A percentile compares a stretch with the other conserved stretches of the same genome.
Conservation (phyloP, 495 filamentous ascomycete species). For the Penicilliopsis zonata region DNA sequence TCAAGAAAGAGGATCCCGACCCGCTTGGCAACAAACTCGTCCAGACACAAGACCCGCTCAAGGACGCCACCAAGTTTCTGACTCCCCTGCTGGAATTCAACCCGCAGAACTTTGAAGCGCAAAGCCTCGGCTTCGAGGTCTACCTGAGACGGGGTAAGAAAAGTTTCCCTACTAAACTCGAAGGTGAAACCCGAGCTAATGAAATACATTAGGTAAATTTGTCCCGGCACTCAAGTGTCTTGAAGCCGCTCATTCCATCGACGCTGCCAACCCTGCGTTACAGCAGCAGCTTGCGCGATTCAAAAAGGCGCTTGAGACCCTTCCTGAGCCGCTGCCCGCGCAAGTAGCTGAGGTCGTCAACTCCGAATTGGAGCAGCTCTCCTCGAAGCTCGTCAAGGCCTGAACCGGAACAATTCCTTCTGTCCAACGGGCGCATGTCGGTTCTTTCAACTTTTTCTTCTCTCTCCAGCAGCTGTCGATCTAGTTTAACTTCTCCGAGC, state of each 20-base stretch:
- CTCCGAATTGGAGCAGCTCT: slow-evolving; percentile 45
- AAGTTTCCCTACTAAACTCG: not conserved
- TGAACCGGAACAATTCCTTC: slow-evolving; percentile 62
- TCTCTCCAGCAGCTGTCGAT: no score
- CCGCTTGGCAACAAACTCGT: slow-evolving; percentile 68
- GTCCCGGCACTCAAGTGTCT: slow-evolving; percentile 79
- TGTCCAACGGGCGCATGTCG: no score
- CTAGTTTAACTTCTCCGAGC: no score
- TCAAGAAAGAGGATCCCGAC: slow-evolving; percentile 77
- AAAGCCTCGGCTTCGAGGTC: slow-evolving; percentile 83
- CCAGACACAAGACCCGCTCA: slow-evolving; percentile 68
- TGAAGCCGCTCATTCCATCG: slow-evolving; percentile 54
- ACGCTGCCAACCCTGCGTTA: slow-evolving; percentile 59
- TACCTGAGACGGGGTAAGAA: slow-evolving; percentile 64
- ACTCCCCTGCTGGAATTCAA: slow-evolving; percentile 65
- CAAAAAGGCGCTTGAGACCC: slow-evolving; percentile 46
- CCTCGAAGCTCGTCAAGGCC: slow-evolving; percentile 50
- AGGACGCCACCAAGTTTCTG: slow-evolving; percentile 81
- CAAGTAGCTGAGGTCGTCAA: slow-evolving; percentile 56
- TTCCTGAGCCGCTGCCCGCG: slow-evolving; percentile 41
- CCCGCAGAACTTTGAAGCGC: slow-evolving; percentile 70
- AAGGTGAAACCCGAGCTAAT: not conserved
- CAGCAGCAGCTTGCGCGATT: slow-evolving; percentile 67
- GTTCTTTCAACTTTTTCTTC: no score
- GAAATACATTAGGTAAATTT: slow-evolving; percentile 51